These are phyloP conservation scores for Nigrospora oryzae DNA, from an alignment of 2,329 filamentous ascomycete species.

Conservation along the genomic window DNA sequence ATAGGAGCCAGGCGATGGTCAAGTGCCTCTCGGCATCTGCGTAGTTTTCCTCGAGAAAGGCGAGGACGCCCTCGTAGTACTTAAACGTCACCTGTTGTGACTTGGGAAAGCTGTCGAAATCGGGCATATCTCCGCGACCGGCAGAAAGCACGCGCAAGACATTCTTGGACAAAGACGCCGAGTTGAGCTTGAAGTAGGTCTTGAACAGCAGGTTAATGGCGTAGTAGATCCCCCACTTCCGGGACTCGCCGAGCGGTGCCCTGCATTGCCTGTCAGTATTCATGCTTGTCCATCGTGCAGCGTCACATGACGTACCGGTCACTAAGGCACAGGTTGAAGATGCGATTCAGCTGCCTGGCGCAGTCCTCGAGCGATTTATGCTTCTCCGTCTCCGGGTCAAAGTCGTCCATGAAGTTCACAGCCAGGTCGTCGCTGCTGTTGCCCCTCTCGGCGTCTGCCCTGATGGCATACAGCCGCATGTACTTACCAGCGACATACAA, in stretches of 20 bases:
- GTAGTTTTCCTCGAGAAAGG: constrained; percentile 93
- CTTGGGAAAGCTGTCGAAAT: constrained; percentile 71
- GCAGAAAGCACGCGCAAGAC: constrained; percentile 78
- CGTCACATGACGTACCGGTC: constrained; percentile 58
- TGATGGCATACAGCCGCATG: constrained; percentile 80
- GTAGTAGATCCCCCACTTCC: constrained; percentile 97
- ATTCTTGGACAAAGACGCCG: constrained; percentile 81
- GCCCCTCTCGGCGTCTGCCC: constrained; percentile 66
- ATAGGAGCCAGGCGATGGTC: constrained; percentile 72
- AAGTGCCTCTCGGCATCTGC: constrained; percentile 72
- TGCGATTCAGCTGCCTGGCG: constrained; percentile 80
- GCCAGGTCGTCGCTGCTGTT: constrained; percentile 28
- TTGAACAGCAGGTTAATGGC: constrained; percentile 94
- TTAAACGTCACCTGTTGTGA: constrained; percentile 92
- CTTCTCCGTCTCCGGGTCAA: constrained; percentile 66
- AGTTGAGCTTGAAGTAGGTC: constrained; percentile 94
- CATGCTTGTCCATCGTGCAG: too few relatives aligned
- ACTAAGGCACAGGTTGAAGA: constrained; percentile 83
- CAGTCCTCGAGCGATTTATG: constrained; percentile 86
- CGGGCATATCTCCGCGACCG: constrained; percentile 70
- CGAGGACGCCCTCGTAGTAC: constrained; percentile 90
- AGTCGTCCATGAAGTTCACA: constrained; percentile 65
- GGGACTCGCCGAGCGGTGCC: constrained; percentile 75
- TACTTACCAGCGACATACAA: constrained; percentile 84
- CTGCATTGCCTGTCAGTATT: constrained; percentile 33